Evolutionary conservation across 257 asterid genomes (phyloP).

Genomic region (Linaria vulgaris): DNA sequence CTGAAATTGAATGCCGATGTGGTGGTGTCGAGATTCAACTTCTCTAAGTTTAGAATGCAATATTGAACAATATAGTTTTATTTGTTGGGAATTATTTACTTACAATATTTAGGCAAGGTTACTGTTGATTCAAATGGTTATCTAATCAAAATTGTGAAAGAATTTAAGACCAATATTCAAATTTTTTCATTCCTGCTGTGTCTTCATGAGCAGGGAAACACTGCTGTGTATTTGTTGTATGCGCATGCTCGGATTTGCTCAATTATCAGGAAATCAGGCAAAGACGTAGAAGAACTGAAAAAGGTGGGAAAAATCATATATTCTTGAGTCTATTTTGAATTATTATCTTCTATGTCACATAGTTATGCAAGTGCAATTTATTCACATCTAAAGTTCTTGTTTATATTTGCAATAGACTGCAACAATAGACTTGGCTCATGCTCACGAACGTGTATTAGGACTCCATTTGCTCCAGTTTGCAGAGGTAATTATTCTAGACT

Average conservation of each 20-base stretch:
- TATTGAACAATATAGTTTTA: not conserved
- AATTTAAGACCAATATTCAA: no score
- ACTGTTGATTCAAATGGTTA: not conserved
- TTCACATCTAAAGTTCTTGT: conserved; percentile 19
- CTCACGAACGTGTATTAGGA: conserved; percentile 74
- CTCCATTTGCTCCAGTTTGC: conserved; percentile 90
- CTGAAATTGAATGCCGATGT: not conserved
- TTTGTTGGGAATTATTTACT: not conserved
- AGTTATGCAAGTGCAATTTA: not conserved
- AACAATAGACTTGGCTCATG: conserved; percentile 63
- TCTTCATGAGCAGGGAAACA: conserved; percentile 76
- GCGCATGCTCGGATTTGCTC: conserved; percentile 99
- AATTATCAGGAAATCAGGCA: conserved; percentile 83
- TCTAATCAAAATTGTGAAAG: no score
- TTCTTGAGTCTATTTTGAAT: not conserved
- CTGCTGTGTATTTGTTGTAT: conserved; percentile 91
- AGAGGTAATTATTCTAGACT: conserved; percentile 43
- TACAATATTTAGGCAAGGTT: not conserved
- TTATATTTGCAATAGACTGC: conserved; percentile 51
- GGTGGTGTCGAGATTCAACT: not conserved
- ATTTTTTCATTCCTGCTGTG: conserved; percentile 13
- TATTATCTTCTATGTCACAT: not conserved
- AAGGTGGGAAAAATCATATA: conserved; percentile 38
- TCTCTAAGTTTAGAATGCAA: not conserved
- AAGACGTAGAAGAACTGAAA: conserved; percentile 73